Evolutionary conservation across 192 early-diverging fungal species (phyloP).

Genomic region (Linnemannia zychae): DNA sequence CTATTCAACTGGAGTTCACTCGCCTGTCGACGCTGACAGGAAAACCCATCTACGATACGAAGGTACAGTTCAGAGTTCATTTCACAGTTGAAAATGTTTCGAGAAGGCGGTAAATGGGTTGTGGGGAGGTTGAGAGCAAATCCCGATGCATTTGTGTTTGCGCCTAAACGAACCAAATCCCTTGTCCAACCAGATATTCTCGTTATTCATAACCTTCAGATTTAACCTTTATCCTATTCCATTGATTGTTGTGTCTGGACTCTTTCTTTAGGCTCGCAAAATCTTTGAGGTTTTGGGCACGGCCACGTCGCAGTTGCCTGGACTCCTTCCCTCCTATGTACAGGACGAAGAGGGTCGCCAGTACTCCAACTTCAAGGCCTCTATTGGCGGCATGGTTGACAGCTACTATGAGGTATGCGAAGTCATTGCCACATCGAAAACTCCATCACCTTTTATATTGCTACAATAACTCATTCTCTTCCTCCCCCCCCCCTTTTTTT

Average conservation of each 20-base stretch:
- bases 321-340: slow-evolving; percentile 17
- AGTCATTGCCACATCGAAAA: neutral
- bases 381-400: slow-evolving; percentile 66
- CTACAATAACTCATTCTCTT: neutral
- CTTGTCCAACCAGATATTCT: no score
- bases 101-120: slow-evolving; percentile 7
- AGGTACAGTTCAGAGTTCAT: slow-evolving; percentile 48
- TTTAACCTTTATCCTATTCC: neutral
- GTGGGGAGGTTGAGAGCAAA: slow-evolving; percentile 67
- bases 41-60: slow-evolving; percentile 73
- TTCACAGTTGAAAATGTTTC: neutral
- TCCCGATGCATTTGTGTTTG: slow-evolving; percentile 67
- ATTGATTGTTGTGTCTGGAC: neutral
- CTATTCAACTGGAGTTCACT: slow-evolving; percentile 87
- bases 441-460: neutral
- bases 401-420: slow-evolving; percentile 71
- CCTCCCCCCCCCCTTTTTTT: neutral
- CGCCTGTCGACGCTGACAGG: slow-evolving; percentile 86
- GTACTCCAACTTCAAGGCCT: slow-evolving; percentile 31
- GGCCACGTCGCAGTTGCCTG: slow-evolving; percentile 28
- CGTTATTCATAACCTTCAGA: slow-evolving; percentile 21
- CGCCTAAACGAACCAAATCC: neutral
- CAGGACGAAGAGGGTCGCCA: neutral
- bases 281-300: slow-evolving; percentile 35
- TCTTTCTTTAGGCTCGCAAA: slow-evolving; percentile 21